These are phyloP conservation scores for Tolypocladium ophioglossoides DNA, from an alignment of 2,329 filamentous ascomycete genomes.

Conservation along the genomic window DNA sequence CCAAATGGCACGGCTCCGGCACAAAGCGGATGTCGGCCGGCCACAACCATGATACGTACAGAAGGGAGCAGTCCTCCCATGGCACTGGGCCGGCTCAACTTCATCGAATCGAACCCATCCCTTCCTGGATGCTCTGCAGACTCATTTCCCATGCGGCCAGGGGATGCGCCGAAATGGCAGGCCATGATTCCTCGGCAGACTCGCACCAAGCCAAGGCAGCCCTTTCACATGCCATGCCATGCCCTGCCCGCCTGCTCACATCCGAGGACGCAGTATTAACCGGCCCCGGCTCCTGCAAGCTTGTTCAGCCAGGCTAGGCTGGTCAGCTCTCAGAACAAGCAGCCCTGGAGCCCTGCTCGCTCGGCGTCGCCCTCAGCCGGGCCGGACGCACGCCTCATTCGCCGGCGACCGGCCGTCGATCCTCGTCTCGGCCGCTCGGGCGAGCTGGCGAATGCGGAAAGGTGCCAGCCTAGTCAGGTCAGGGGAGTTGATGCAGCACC, in stretches of 20 bases:
- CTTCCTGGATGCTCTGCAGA: background rate
- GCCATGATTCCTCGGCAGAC: background rate
- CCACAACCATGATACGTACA: too few relatives aligned
- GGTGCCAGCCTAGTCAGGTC: background rate
- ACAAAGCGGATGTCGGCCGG: background rate
- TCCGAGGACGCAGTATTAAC: too few relatives aligned
- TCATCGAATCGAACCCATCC: background rate
- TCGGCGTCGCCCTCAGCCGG: background rate
- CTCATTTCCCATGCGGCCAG: background rate
- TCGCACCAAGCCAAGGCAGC: background rate
- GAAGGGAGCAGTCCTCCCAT: background rate
- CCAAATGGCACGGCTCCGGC: background rate
- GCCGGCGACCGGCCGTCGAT: background rate
- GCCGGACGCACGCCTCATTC: background rate
- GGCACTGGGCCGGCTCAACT: background rate
- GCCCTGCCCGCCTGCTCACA: too few relatives aligned
- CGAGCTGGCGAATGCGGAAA: slow-evolving; percentile 1
- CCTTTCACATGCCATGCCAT: background rate
- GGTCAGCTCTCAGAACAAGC: too few relatives aligned
- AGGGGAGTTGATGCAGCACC: background rate
- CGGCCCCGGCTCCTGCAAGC: too few relatives aligned
- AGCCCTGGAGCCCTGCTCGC: background rate
- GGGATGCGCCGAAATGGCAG: background rate
- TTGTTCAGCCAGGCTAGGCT: too few relatives aligned
- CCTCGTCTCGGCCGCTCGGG: background rate